These are phyloP conservation scores for Pichia sp. DNA, from an alignment of 1,139 yeast genomes.

Conservation along the genomic window DNA sequence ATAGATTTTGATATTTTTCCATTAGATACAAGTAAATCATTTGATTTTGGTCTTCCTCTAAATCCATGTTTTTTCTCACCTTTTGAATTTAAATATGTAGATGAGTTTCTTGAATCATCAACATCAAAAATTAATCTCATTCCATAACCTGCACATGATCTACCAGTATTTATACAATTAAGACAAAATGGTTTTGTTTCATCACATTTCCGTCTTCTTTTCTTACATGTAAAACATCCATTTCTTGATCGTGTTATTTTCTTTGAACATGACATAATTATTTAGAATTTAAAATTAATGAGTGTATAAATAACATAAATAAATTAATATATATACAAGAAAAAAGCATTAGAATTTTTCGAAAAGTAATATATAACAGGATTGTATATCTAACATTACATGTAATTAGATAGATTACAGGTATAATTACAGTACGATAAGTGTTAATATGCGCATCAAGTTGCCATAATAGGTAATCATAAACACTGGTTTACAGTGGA, in stretches of 20 bases:
- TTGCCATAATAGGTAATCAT: too few relatives aligned
- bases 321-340: too few relatives aligned
- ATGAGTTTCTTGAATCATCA: conserved; percentile 33
- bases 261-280: not conserved
- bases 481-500: too few relatives aligned
- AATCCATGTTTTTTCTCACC: conserved; percentile 33
- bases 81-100: conserved; percentile 19
- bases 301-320: too few relatives aligned
- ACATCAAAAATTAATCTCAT: conserved; percentile 42
- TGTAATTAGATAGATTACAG: too few relatives aligned
- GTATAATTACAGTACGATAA: too few relatives aligned
- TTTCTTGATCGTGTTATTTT: conserved; percentile 44
- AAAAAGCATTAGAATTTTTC: too few relatives aligned
- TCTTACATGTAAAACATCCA: conserved; percentile 43
- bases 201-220: conserved; percentile 49
- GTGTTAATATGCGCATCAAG: too few relatives aligned
- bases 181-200: conserved; percentile 49
- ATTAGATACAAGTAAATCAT: conserved; percentile 2
- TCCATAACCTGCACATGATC: conserved; percentile 45
- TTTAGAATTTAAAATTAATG: too few relatives aligned
- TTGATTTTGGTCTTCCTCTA: conserved; percentile 31
- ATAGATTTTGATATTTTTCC: not conserved
- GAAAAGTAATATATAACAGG: too few relatives aligned
- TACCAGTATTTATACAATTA: conserved; percentile 42
- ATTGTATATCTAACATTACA: too few relatives aligned